Evolutionary conservation across 2,329 filamentous ascomycete species (phyloP).

Genomic region (Gnomoniopsis smithogilvyi): DNA sequence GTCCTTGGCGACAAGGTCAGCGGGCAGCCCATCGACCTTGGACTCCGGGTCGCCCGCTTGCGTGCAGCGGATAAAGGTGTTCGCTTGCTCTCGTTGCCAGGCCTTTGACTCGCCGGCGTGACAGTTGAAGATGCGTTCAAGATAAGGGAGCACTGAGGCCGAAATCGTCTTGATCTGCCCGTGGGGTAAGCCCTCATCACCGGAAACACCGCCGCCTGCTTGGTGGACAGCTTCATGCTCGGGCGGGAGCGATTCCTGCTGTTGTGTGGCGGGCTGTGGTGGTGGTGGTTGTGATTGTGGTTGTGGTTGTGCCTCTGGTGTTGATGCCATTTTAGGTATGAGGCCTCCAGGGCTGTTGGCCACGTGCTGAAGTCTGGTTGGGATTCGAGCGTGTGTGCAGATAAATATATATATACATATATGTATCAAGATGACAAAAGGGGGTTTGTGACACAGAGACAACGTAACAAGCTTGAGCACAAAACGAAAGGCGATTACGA

Average conservation of each 20-base stretch:
- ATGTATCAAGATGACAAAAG: too few relatives aligned
- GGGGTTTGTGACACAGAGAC: background rate
- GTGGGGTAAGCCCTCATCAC: conserved; percentile 30
- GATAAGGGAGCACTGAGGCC: conserved; percentile 36
- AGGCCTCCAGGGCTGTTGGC: background rate
- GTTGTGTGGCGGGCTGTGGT: background rate
- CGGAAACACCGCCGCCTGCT: conserved; percentile 46
- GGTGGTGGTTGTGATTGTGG: background rate
- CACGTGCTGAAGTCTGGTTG: background rate
- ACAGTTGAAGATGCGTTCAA: conserved; percentile 44
- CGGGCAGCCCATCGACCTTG: conserved; percentile 23
- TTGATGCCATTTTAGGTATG: background rate
- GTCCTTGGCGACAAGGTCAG: conserved; percentile 25
- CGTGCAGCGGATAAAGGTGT: conserved; percentile 42
- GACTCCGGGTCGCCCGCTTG: conserved; percentile 36
- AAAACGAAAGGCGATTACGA: background rate
- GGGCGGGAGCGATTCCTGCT: background rate
- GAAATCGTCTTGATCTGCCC: conserved; percentile 37
- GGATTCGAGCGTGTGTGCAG: background rate
- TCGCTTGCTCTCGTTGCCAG: conserved; percentile 45
- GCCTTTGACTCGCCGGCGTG: conserved; percentile 37
- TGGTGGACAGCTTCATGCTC: conserved; percentile 33
- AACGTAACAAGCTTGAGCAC: background rate
- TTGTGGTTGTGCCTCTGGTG: background rate
- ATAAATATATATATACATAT: too few relatives aligned